phyloP scores from a whole-genome alignment of 2,329 filamentous ascomycete species.

The Exophiala sp. region DNA sequence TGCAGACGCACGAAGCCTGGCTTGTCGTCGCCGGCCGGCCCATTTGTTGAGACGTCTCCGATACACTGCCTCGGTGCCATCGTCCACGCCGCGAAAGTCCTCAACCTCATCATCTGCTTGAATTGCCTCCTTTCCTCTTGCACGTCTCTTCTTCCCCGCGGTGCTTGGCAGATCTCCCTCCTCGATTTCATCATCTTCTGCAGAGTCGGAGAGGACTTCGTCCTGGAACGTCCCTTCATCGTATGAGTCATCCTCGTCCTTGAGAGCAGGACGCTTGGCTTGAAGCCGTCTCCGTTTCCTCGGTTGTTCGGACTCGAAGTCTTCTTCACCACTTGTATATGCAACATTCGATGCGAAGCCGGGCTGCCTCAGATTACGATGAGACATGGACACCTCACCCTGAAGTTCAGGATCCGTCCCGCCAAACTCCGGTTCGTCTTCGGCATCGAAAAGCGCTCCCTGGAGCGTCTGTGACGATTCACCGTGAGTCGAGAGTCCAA shows the following conservation, averaged over 20 bases:
- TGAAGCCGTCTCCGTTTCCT: slow-evolving; percentile 38
- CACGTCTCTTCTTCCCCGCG: slow-evolving; percentile 21
- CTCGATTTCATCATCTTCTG: slow-evolving; percentile 32
- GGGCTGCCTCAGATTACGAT: slow-evolving; percentile 69
- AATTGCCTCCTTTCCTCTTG: slow-evolving; percentile 26
- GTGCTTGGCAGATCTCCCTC: slow-evolving; percentile 26
- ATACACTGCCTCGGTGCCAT: slow-evolving; percentile 82
- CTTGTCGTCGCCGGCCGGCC: slow-evolving; percentile 62
- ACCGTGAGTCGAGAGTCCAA: slow-evolving; percentile 58
- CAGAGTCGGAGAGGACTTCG: slow-evolving; percentile 26
- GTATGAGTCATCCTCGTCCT: slow-evolving; percentile 36
- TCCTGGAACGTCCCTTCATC: slow-evolving; percentile 24
- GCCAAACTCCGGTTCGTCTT: slow-evolving; percentile 58
- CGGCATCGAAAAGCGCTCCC: slow-evolving; percentile 75
- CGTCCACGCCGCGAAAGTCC: slow-evolving; percentile 68
- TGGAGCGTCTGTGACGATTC: slow-evolving; percentile 67
- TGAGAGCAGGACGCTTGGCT: slow-evolving; percentile 29
- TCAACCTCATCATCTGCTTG: slow-evolving; percentile 45
- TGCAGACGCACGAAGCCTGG: slow-evolving; percentile 46
- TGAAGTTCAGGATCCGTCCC: slow-evolving; percentile 44
- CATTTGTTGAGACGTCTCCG: slow-evolving; percentile 71
- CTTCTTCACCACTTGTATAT: slow-evolving; percentile 24
- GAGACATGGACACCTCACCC: slow-evolving; percentile 53
- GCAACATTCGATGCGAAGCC: slow-evolving; percentile 60
- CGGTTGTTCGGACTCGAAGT: slow-evolving; percentile 21